Evolutionary conservation across 371 early-diverging fungal genomes (phyloP), one percentile per base, ranked within the genome.

Genomic region (Mortierella polycephala): DNA sequence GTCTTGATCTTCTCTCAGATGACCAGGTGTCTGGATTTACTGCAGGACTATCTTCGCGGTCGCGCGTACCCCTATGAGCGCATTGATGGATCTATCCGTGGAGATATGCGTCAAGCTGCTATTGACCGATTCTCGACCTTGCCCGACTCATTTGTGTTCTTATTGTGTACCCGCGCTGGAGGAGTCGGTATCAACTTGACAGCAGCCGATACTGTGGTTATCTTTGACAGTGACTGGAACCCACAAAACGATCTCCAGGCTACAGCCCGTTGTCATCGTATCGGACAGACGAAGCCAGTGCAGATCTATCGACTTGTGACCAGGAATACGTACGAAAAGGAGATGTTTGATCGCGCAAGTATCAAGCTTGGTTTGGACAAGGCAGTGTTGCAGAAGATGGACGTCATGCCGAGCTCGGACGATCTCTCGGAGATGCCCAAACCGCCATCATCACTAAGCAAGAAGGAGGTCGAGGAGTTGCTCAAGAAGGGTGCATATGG

Each of bases 161-260:
- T 96, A 64, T 82, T 96, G 41, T 92, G 91, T 76, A 96, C 97
- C 0, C 85, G 96, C 44, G 96, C 96, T 3, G 98, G 98, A 71
- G 98, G 98, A 52, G 93, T 96, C 9, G 99, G 99, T 57, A 94
- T 99, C 71, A 99, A 98, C 75, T 84, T 99, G 79, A 95, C 84
- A 40, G 95, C 95, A 16, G 98, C 99, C 9, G 97, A 97, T 80
- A 97, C 97, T 0, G 96, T 96, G 62, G 94, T 98, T 58, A 96
- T 98, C 62, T 97, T 92, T 83, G 98, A 99, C 85, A 93, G 93
- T 65, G 98, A 99, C 76, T 98, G 96, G 96, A 99, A 98, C 82
- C 98, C 98, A 18, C 96, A 97, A 82, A 96, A 95, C 80, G 99
- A 99, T 83, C 77, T 97, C 62, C 98, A 99, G 83, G 99, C 99